These are phyloP conservation scores for Verticillium nubilum DNA, from an alignment of 2,329 filamentous ascomycete species.

Conservation along the genomic window DNA sequence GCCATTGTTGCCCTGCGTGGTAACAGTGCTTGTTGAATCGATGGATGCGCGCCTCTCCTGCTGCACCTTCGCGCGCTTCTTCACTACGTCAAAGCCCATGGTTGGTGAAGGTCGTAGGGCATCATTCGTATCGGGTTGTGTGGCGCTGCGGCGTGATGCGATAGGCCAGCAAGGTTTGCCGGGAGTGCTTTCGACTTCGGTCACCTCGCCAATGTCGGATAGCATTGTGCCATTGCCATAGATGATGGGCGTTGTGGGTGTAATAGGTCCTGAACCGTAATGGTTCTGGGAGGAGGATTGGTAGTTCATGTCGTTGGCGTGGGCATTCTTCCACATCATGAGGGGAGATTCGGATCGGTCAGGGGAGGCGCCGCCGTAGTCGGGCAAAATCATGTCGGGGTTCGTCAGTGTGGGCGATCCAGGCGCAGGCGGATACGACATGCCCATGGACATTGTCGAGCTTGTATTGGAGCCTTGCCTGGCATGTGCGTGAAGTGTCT, in stretches of 20 bases:
- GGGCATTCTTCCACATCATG: slow-evolving; percentile 46
- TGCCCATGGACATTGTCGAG: slow-evolving; percentile 14
- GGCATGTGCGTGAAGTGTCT: slow-evolving; percentile 14
- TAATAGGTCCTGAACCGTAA: slow-evolving; percentile 37
- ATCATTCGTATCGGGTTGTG: slow-evolving; percentile 21
- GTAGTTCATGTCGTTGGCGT: slow-evolving; percentile 32
- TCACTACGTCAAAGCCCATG: slow-evolving; percentile 35
- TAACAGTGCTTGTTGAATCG: slow-evolving; percentile 58
- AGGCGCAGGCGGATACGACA: slow-evolving; percentile 45
- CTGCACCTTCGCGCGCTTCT: slow-evolving; percentile 33
- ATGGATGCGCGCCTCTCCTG: slow-evolving; percentile 50
- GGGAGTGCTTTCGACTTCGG: slow-evolving; percentile 45
- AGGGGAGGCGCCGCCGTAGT: slow-evolving; percentile 53
- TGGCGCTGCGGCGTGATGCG: slow-evolving; percentile 19
- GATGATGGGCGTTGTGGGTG: slow-evolving; percentile 58
- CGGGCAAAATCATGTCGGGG: slow-evolving; percentile 89
- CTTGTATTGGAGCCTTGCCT: slow-evolving; percentile 16
- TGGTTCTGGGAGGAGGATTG: slow-evolving; percentile 33
- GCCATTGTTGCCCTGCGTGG: slow-evolving; percentile 42
- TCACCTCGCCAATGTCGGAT: slow-evolving; percentile 58
- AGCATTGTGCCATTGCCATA: slow-evolving; percentile 66
- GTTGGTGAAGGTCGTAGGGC: slow-evolving; percentile 39
- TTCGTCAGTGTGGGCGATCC: slow-evolving; percentile 86
- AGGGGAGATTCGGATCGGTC: slow-evolving; percentile 46
- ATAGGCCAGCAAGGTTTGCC: slow-evolving; percentile 35